These are phyloP conservation scores for Bertia moriformis DNA, from an alignment of 2,329 filamentous ascomycete species.

Conservation along the genomic window DNA sequence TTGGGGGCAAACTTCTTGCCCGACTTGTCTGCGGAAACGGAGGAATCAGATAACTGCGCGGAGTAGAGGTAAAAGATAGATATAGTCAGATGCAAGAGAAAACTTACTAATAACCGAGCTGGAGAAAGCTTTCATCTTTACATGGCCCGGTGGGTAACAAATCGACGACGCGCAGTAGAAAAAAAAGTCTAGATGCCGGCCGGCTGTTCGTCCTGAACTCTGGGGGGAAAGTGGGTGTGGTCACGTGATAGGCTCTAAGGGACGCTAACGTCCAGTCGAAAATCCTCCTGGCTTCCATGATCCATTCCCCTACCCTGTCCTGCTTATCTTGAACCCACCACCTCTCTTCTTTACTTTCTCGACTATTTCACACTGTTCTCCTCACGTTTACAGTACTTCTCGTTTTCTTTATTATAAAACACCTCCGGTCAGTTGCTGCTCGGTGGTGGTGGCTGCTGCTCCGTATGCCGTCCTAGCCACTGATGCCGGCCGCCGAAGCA, in stretches of 20 bases:
- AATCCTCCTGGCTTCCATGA: conserved; percentile 1
- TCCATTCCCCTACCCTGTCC: too few relatives aligned
- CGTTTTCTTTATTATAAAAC: not conserved
- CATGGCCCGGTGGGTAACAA: too few relatives aligned
- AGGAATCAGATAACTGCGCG: too few relatives aligned
- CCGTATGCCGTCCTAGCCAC: conserved; percentile 1
- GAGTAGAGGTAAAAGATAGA: too few relatives aligned
- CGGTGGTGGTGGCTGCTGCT: not conserved
- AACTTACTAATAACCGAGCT: not conserved
- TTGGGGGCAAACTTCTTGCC: conserved; percentile 1
- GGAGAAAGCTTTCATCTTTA: not conserved
- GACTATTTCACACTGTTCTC: too few relatives aligned
- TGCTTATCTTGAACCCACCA: not conserved
- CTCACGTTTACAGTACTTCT: too few relatives aligned
- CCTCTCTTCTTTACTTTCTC: not conserved
- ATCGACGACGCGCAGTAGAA: too few relatives aligned
- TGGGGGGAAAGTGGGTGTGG: not conserved
- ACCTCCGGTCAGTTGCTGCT: not conserved
- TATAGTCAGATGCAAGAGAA: not conserved
- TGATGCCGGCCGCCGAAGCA: conserved; percentile 1
- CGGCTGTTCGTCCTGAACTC: not conserved
- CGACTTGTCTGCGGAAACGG: conserved; percentile 1
- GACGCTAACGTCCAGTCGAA: not conserved
- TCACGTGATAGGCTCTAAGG: not conserved
- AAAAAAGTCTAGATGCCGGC: not conserved